A percentile compares a stretch with the other conserved stretches of the same genome.
phyloP scores from a whole-genome alignment of 2,329 filamentous ascomycete species.

The Paecilomyces formosus region DNA sequence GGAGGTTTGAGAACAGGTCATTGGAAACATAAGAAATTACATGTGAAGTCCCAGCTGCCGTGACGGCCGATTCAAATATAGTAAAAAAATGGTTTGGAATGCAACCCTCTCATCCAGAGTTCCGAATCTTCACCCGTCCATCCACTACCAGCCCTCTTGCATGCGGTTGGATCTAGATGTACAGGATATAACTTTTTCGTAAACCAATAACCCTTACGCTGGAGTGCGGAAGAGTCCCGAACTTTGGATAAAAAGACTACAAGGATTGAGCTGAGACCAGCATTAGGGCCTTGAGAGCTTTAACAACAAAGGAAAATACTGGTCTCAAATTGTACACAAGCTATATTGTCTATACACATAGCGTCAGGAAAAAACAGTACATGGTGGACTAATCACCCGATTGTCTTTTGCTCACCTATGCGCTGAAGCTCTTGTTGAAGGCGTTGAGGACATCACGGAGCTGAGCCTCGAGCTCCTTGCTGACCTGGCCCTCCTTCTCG shows the following conservation, averaged over 20 bases:
- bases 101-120: constrained; percentile 5
- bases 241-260: not conserved
- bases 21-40: not conserved
- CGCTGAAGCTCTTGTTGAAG: constrained; percentile 91
- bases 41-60: not conserved
- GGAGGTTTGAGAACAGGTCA: not conserved
- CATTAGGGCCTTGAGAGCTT: not conserved
- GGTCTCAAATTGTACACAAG: constrained; percentile 40
- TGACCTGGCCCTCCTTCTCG: constrained; percentile 90
- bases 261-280: not conserved
- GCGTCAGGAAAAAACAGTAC: constrained; percentile 33
- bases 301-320: constrained; percentile 27
- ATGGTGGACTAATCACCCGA: constrained; percentile 23
- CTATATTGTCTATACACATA: constrained; percentile 39
- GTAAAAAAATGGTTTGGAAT: not conserved
- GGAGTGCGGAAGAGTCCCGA: not conserved
- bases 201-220: constrained; percentile 5
- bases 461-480: constrained; percentile 71
- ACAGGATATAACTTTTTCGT: constrained; percentile 32
- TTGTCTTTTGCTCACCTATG: constrained; percentile 32
- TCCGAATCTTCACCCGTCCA: constrained; percentile 7
- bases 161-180: constrained; percentile 33
- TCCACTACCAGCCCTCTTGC: constrained; percentile 19
- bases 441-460: constrained; percentile 61
- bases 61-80: not conserved